Conservation (phyloP, 106 monocot species). For the Dendrobium catenatum region DNA sequence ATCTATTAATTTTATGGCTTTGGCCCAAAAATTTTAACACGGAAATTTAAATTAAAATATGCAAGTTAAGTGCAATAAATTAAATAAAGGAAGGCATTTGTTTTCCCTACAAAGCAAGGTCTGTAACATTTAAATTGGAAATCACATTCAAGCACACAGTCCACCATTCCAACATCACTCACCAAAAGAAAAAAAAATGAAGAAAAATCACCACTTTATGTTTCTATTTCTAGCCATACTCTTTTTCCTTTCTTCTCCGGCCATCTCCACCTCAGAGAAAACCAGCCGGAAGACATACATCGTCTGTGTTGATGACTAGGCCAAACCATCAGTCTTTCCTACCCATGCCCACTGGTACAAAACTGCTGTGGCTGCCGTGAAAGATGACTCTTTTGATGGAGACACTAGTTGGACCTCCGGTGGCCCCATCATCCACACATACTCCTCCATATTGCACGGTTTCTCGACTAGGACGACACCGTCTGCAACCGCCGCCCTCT, state of each 20-base stretch:
- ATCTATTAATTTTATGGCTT: no score
- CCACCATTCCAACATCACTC: neutral
- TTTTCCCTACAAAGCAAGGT: no score
- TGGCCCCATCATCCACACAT: conserved; percentile 57
- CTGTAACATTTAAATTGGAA: neutral
- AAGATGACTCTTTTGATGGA: neutral
- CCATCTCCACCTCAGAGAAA: neutral
- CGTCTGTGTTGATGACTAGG: conserved; percentile 40
- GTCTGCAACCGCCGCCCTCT: conserved; percentile 27
- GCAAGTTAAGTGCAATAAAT: no score
- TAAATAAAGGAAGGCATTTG: no score
- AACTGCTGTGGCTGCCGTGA: conserved; percentile 27
- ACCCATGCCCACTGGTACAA: conserved; percentile 90
- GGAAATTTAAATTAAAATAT: no score
- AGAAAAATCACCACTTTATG: neutral
- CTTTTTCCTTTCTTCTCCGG: conserved; percentile 7
- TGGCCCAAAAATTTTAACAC: no score
- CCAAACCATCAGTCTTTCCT: conserved; percentile 78
- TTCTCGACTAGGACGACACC: conserved; percentile 63
- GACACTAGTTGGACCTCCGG: conserved; percentile 20
- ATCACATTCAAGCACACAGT: no score
- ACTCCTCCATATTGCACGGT: conserved; percentile 64
- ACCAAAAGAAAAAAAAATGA: neutral
- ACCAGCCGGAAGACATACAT: neutral
- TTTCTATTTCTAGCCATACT: conserved; percentile 7